Base-by-base conservation (phyloP, 2,329 filamentous ascomycete genomes). In the Nectriaceae sp. region DNA sequence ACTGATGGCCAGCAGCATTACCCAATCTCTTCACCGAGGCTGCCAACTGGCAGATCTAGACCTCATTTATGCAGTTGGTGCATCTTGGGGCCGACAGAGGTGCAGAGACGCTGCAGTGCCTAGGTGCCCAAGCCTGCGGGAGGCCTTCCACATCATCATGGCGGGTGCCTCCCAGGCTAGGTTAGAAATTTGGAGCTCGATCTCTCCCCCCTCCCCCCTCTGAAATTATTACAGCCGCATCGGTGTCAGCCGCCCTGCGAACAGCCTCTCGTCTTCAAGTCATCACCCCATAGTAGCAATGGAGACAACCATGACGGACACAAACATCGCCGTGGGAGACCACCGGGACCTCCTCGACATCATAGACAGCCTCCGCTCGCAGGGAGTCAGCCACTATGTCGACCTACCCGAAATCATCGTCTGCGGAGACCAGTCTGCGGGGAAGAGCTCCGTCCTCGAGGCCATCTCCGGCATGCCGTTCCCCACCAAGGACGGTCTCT, bases 401-500 rank as follows among this genome's bases (percentile, higher is more conserved):
- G 62, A 61, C 15, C 56, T 77, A 0, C 76, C 76, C 1, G 71
- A 78, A 45, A 59, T 80, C 15, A 73, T 82, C 2, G 77, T 82
- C 6, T 82, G 77, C 44, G 83, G 84, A 1, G 78, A 85, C 45
- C 82, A 85, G 55, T 83, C 78, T 0, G 76, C 78, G 1, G 83
- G 83, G 3, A 87, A 87, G 63, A 84, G 79, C 42, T 86, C 82
- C 0, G 80, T 86, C 0, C 74, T 87, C 0, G 82, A 87, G 57
- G 83, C 81, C 1, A 80, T 88, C 31, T 83, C 83, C 0, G 76
- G 79, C 3, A 73, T 87, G 1, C 70, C 75, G 0, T 87, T 87
- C 50, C 83, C 83, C 0, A 69, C 73, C 11, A 79, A 80, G n/a
- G 77, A 80, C 47, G 78, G 74, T 20, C 60, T 84, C 0, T 86